Evolutionary conservation across 805 yeast genomes (phyloP).

Genomic region (Barnettozyma sucrosica): DNA sequence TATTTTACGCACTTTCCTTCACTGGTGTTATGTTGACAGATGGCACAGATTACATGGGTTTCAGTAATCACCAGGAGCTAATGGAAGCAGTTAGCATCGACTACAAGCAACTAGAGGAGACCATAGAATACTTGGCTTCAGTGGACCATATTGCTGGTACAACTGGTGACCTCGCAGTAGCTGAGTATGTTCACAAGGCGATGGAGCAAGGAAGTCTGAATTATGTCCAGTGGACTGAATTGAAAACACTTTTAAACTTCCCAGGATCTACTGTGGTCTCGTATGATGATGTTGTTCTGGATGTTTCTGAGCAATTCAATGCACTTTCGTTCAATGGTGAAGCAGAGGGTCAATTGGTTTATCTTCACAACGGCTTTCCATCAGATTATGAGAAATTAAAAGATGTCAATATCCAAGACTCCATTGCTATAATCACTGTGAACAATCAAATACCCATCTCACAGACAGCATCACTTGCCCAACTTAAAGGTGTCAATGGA

Average conservation of each 20-base stretch:
- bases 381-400: slow-evolving; percentile 45
- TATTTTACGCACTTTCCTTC: slow-evolving; percentile 52
- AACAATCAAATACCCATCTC: slow-evolving; percentile 50
- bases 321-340: slow-evolving; percentile 62
- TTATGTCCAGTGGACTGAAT: slow-evolving; percentile 42
- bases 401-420: slow-evolving; percentile 32
- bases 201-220: slow-evolving; percentile 54
- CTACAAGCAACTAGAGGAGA: slow-evolving; percentile 30
- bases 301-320: slow-evolving; percentile 46
- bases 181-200: slow-evolving; percentile 56
- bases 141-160: slow-evolving; percentile 84
- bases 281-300: slow-evolving; percentile 24
- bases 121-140: slow-evolving; percentile 26
- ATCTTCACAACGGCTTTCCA: slow-evolving; percentile 59
- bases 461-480: slow-evolving; percentile 50
- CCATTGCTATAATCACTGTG: slow-evolving; percentile 56
- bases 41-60: slow-evolving; percentile 37
- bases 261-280: slow-evolving; percentile 38
- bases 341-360: slow-evolving; percentile 48
- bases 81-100: slow-evolving; percentile 49
- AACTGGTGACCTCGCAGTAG: slow-evolving; percentile 71
- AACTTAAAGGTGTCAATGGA: slow-evolving; percentile 52
- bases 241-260: slow-evolving; percentile 58
- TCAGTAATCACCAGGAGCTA: slow-evolving; percentile 54
- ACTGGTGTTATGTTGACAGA: slow-evolving; percentile 49